phyloP scores from a whole-genome alignment of 352 stramenopile species.

The Phytophthora tubulina region DNA sequence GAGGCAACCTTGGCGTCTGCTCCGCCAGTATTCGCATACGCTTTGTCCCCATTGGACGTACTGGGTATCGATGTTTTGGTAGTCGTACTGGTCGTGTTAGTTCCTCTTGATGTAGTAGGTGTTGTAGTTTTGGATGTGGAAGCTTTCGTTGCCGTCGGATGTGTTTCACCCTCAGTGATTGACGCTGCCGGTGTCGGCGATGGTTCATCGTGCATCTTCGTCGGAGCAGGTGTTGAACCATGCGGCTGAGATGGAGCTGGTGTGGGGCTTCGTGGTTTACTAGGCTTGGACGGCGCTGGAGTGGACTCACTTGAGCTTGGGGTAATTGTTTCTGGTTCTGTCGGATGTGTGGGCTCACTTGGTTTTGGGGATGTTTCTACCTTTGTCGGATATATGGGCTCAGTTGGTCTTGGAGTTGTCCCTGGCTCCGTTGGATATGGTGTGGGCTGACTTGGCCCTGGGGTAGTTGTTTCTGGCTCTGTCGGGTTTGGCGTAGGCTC shows the following conservation, averaged over 20 bases:
- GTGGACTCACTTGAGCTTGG: not conserved
- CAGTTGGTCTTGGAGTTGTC: not conserved
- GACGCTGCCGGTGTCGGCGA: conserved; percentile 17
- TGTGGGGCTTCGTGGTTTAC: not conserved
- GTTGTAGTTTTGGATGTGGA: conserved; percentile 5
- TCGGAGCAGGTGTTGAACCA: conserved; percentile 13
- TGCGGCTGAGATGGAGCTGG: conserved; percentile 1
- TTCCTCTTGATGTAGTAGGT: not conserved
- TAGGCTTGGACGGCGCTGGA: conserved; percentile 5
- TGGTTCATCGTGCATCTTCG: conserved; percentile 12
- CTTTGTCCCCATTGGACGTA: not conserved
- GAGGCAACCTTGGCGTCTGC: conserved; percentile 7
- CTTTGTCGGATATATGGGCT: not conserved
- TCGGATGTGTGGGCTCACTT: not conserved
- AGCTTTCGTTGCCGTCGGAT: conserved; percentile 8
- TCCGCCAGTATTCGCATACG: conserved; percentile 4
- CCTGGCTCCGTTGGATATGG: not conserved
- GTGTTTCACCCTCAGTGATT: conserved; percentile 15
- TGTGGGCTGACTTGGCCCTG: too few relatives aligned
- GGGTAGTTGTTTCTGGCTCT: not conserved
- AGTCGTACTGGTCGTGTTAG: not conserved
- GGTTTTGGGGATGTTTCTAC: too few relatives aligned
- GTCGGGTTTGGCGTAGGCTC: not conserved
- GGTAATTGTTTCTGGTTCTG: not conserved
- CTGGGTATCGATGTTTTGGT: conserved; percentile 1